These are phyloP conservation scores for Teratosphaeriaceae sp. DNA, from an alignment of 2,329 filamentous ascomycete species.

Conservation along the genomic window DNA sequence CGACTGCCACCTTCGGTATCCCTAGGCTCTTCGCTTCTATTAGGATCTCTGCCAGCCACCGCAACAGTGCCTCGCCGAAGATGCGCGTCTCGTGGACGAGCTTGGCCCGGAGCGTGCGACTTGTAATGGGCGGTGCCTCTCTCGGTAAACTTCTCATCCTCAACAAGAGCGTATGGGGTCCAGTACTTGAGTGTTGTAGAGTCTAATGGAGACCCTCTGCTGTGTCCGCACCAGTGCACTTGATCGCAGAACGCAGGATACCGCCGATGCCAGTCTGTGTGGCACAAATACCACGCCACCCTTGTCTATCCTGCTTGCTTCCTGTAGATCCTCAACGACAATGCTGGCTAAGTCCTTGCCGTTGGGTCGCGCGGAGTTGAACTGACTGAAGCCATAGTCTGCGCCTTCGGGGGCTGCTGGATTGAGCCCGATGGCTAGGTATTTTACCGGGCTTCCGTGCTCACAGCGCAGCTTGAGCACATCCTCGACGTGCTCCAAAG, in stretches of 20 bases:
- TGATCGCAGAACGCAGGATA: conserved; percentile 59
- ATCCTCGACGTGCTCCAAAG: conserved; percentile 23
- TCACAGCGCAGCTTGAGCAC: conserved; percentile 29
- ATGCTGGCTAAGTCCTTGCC: conserved; percentile 64
- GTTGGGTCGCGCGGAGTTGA: conserved; percentile 60
- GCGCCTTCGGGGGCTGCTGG: conserved; percentile 69
- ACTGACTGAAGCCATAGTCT: conserved; percentile 65
- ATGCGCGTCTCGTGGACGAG: conserved; percentile 62
- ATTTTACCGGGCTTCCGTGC: conserved; percentile 56
- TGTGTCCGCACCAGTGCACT: conserved; percentile 60
- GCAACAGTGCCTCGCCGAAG: conserved; percentile 56
- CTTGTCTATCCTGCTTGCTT: conserved; percentile 44
- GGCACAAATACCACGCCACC: conserved; percentile 58
- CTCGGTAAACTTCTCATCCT: conserved; percentile 64
- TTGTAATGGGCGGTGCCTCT: conserved; percentile 41
- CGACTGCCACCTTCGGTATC: conserved; percentile 59
- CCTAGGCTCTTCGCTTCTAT: conserved; percentile 45
- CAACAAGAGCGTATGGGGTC: conserved; percentile 51
- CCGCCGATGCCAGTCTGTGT: conserved; percentile 53
- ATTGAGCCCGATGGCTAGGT: conserved; percentile 62
- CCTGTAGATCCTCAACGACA: conserved; percentile 45
- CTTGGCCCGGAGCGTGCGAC: conserved; percentile 68
- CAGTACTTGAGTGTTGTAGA: conserved; percentile 33
- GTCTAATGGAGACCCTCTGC: conserved; percentile 53
- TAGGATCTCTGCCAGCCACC: conserved; percentile 63